phyloP scores from a whole-genome alignment of 2,329 filamentous ascomycete species.

The Diplocarpon mali region DNA sequence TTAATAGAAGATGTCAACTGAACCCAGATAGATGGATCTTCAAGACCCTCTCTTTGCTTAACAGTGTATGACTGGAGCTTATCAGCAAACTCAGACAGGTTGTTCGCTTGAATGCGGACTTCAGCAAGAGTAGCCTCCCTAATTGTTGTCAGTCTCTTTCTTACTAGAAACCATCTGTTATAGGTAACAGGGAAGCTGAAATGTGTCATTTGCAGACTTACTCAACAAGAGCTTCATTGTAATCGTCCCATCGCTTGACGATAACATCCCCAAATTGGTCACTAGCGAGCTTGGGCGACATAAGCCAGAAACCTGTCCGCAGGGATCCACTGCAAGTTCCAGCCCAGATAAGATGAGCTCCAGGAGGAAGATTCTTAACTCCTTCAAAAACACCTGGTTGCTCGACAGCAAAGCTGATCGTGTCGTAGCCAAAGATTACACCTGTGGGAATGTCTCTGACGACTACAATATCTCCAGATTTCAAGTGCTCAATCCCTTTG shows the following conservation, averaged over 20 bases:
- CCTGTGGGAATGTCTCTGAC: conserved; percentile 37
- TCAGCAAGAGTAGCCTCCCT: conserved; percentile 34
- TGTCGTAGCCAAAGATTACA: conserved; percentile 25
- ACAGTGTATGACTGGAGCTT: conserved; percentile 19
- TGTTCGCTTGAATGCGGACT: conserved; percentile 34
- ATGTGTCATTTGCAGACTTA: conserved; percentile 1
- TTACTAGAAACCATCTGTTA: background rate
- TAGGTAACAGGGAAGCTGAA: background rate
- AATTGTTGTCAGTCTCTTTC: conserved; percentile 1
- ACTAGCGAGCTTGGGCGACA: conserved; percentile 18
- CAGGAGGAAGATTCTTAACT: conserved; percentile 42
- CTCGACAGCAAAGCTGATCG: conserved; percentile 36
- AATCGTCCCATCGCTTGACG: conserved; percentile 44
- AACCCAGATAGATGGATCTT: conserved; percentile 36
- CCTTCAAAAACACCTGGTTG: conserved; percentile 40
- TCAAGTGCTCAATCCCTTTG: conserved; percentile 20
- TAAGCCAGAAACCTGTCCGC: conserved; percentile 48
- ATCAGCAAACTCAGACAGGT: conserved; percentile 19
- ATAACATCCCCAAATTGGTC: conserved; percentile 26
- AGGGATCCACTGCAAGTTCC: conserved; percentile 37
- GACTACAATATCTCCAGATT: conserved; percentile 38
- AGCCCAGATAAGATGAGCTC: conserved; percentile 50
- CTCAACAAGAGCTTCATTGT: conserved; percentile 42
- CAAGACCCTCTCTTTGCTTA: conserved; percentile 3
- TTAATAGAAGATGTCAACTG: conserved; percentile 40